Base-by-base conservation (phyloP, 1,139 yeast species). In the Pichia sp. region DNA sequence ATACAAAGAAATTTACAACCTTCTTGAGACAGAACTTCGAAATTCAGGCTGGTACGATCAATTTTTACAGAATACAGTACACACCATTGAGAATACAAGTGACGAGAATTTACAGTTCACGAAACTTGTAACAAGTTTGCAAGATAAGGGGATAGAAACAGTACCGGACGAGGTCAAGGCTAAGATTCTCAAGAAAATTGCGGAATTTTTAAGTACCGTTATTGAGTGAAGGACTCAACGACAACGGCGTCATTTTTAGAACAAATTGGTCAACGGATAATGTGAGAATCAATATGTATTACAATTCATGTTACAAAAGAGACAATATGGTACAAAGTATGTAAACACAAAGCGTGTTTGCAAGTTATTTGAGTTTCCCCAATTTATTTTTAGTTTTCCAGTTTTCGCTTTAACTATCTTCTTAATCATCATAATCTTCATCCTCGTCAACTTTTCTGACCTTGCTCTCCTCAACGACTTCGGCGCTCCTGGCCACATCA, bases 11-110 rank as follows among this genome's bases (percentile, higher is more conserved):
- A 77, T 81, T 41, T 76, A 77, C 39, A 71, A 72, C 39, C 67
- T 68, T 37, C 62, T 87, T 40, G 76, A 77, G 48, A 67, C 78
- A 38, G 74, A 74, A 51, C 68, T 88, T 20, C 69, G 75, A 40
- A 83, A 83, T 52, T 69, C 79, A 3, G 96, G 96, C 7, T 88
- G 96, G 96, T 77, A 75, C 48, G 94, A 85, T 49, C 72, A 79
- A 42, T 77, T 87, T 22, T 67, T 74, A 37, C 72, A 67, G 35
- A 49, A 81, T 37, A 81, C 93, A 1, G 44, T 54, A 46, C 67
- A 65, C 29, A 63, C 52, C 1, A 44, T 54, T 55, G 55, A 56
- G 56, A 33, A 62, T 12, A 27, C 43, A 2, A 33, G 37, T 3
- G 43, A 44, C 16, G 42, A 45, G 15, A 49, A 51, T 14, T 35